Conservation (phyloP, 2,329 filamentous ascomycete species). For the Penicillium sp. region DNA sequence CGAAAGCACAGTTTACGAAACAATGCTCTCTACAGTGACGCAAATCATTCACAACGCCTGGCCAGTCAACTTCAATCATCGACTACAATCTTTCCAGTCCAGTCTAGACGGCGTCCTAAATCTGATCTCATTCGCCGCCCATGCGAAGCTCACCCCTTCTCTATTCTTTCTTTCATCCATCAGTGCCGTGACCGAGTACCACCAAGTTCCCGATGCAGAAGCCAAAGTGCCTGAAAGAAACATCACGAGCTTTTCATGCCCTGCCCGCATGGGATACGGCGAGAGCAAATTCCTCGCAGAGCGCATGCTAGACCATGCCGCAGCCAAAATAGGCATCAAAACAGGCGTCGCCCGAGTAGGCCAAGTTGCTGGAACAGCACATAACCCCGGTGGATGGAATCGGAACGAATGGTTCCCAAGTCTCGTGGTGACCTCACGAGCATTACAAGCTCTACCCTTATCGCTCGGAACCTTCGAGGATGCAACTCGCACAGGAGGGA, state of each 20-base stretch:
- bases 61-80: constrained; percentile 12
- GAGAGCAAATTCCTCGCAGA: constrained; percentile 28
- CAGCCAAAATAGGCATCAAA: constrained; percentile 9
- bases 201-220: background rate
- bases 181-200: constrained; percentile 1
- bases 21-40: background rate
- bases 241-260: background rate
- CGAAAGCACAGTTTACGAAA: background rate
- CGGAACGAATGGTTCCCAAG: constrained; percentile 12
- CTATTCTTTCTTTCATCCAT: constrained; percentile 11
- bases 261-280: constrained; percentile 20
- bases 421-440: constrained; percentile 6
- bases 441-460: constrained; percentile 5
- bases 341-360: constrained; percentile 21
- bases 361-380: constrained; percentile 24
- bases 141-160: background rate
- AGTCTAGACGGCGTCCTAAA: constrained; percentile 6
- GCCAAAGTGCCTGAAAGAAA: background rate
- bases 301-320: constrained; percentile 20
- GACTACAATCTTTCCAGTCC: constrained; percentile 6
- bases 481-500: too few relatives aligned
- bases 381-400: constrained; percentile 6
- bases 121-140: constrained; percentile 2
- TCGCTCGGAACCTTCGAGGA: background rate
- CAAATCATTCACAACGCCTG: constrained; percentile 10